These are phyloP conservation scores for Dipteronia dyeriana DNA, from an alignment of 345 rosid genomes.

Conservation along the genomic window DNA sequence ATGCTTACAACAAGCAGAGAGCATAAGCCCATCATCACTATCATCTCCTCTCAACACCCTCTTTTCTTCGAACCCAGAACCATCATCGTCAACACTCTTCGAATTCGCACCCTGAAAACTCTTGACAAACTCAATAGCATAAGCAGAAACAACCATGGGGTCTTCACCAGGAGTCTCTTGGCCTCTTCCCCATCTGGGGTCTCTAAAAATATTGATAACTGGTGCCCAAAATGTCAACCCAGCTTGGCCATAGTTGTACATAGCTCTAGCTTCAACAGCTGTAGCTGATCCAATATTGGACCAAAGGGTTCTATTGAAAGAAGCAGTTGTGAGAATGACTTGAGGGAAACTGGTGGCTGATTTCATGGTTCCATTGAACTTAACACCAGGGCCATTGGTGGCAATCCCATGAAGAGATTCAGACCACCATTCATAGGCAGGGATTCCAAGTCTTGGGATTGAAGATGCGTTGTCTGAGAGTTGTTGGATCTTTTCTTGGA, in stretches of 20 bases:
- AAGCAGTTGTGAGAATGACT: constrained; percentile 65
- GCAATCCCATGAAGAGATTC: constrained; percentile 93
- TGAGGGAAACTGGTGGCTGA: constrained; percentile 89
- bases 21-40: constrained; percentile 54
- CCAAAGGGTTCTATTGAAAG: constrained; percentile 86
- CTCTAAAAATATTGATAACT: constrained; percentile 77
- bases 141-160: constrained; percentile 76
- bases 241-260: constrained; percentile 84
- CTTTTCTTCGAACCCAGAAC: constrained; percentile 23
- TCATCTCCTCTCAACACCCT: constrained; percentile 39
- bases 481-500: constrained; percentile 67
- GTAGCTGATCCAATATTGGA: constrained; percentile 64
- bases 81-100: constrained; percentile 23
- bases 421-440: constrained; percentile 94
- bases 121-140: constrained; percentile 66
- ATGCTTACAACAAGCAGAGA: constrained; percentile 97
- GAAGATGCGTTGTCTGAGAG: constrained; percentile 71
- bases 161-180: constrained; percentile 98
- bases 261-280: constrained; percentile 76
- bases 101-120: constrained; percentile 64
- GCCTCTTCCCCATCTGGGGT: constrained; percentile 98
- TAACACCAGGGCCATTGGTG: constrained; percentile 81
- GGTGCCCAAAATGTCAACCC: constrained; percentile 98
- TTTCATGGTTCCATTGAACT: constrained; percentile 63
- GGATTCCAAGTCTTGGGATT: constrained; percentile 78